Percentiles rank a stretch among this genome's conserved stretches.
phyloP scores from a whole-genome alignment of 2,329 filamentous ascomycete genomes.

The Thelonectria blattea region DNA sequence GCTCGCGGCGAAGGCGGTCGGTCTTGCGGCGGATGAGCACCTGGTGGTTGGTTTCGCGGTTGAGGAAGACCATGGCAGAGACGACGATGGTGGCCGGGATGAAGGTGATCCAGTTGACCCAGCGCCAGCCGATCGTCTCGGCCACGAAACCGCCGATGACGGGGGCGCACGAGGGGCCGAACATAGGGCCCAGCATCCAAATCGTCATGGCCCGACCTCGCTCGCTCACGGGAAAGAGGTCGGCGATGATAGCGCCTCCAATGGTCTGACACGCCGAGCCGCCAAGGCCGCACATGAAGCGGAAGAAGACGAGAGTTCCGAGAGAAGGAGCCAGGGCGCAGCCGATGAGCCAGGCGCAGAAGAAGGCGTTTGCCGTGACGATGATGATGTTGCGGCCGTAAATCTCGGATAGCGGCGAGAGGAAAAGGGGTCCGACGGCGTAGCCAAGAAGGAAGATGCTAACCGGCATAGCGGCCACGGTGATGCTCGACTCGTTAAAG shows the following conservation, averaged over 20 bases:
- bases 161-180: conserved; percentile 58
- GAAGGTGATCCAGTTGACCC: conserved; percentile 59
- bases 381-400: conserved; percentile 67
- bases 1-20: conserved; percentile 50
- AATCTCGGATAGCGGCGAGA: conserved; percentile 67
- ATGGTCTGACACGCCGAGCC: conserved; percentile 61
- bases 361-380: conserved; percentile 62
- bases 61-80: conserved; percentile 36
- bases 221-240: conserved; percentile 56
- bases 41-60: conserved; percentile 50
- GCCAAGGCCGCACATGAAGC: conserved; percentile 64
- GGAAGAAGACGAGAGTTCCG: conserved; percentile 61
- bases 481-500: conserved; percentile 49
- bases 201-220: conserved; percentile 56
- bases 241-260: conserved; percentile 60
- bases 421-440: conserved; percentile 60
- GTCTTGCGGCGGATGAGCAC: conserved; percentile 60
- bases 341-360: conserved; percentile 67
- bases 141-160: conserved; percentile 57
- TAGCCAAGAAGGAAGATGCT: conserved; percentile 69
- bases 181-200: conserved; percentile 64
- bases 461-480: conserved; percentile 58
- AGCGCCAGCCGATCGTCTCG: conserved; percentile 57
- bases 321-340: conserved; percentile 66
- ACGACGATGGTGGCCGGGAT: conserved; percentile 47